These are phyloP conservation scores for Clonostachys rhizophaga DNA, from an alignment of 2,329 filamentous ascomycete genomes.

Conservation along the genomic window DNA sequence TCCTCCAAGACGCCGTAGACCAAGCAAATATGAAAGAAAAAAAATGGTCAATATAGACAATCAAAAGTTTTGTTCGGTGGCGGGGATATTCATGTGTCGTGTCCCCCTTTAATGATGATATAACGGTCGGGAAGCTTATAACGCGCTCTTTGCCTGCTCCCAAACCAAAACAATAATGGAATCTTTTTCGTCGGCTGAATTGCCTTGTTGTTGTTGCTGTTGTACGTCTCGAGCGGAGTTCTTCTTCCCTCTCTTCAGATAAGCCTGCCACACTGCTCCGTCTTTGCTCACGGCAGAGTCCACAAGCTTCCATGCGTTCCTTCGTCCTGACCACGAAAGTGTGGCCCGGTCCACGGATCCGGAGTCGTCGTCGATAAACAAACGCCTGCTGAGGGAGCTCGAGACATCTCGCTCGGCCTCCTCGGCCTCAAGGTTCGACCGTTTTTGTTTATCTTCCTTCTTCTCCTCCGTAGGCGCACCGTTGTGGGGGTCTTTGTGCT, in stretches of 20 bases:
- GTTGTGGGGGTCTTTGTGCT: not conserved
- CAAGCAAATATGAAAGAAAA: too few species aligned
- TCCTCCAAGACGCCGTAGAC: too few species aligned
- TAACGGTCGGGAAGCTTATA: too few species aligned
- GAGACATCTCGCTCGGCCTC: slow-evolving; percentile 1
- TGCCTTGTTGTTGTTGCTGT: slow-evolving; percentile 7
- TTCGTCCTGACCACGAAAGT: slow-evolving; percentile 25
- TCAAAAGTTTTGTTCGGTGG: too few species aligned
- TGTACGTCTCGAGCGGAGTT: slow-evolving; percentile 2
- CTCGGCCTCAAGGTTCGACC: not conserved
- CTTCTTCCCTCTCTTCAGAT: slow-evolving; percentile 25
- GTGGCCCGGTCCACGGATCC: slow-evolving; percentile 17
- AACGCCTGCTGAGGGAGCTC: slow-evolving; percentile 12
- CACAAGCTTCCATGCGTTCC: slow-evolving; percentile 32
- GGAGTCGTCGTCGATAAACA: slow-evolving; percentile 20
- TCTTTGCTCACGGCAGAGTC: slow-evolving; percentile 26
- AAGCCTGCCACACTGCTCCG: slow-evolving; percentile 40
- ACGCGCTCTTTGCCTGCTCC: slow-evolving; percentile 14
- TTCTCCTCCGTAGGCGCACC: not conserved
- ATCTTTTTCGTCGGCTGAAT: slow-evolving; percentile 19
- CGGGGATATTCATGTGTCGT: too few species aligned
- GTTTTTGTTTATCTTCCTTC: slow-evolving; percentile 2
- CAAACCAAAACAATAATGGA: slow-evolving; percentile 35
- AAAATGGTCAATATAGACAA: too few species aligned
- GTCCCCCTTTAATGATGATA: too few species aligned